Percentiles rank a stretch among this genome's conserved stretches.
Evolutionary conservation across 106 monocot species (phyloP).

Genomic region (Acorus calamus): DNA sequence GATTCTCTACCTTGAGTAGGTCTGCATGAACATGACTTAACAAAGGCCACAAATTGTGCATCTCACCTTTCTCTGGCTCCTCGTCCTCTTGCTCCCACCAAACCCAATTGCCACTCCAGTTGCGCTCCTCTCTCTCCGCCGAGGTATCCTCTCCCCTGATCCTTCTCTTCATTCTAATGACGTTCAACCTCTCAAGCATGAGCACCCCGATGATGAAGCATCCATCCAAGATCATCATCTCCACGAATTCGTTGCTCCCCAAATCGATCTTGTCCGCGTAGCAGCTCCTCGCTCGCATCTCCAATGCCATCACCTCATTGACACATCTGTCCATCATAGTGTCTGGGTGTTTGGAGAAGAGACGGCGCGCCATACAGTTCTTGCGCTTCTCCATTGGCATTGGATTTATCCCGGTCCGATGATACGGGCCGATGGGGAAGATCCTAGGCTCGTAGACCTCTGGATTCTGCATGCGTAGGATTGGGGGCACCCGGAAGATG

Average conservation of each 20-base stretch:
- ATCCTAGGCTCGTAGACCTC: conserved; percentile 1
- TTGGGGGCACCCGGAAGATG: conserved; percentile 7
- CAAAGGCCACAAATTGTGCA: neutral
- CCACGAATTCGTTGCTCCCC: neutral
- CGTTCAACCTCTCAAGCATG: neutral
- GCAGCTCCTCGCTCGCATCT: neutral
- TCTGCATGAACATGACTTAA: neutral
- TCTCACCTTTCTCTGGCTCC: neutral
- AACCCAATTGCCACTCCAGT: no score
- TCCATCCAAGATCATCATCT: conserved; percentile 25
- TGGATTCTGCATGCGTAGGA: neutral
- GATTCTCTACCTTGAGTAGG: neutral
- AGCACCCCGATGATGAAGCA: conserved; percentile 18
- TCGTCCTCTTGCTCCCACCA: no score
- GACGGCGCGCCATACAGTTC: neutral
- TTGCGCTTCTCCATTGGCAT: conserved; percentile 7
- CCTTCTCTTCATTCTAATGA: no score
- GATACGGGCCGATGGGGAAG: conserved; percentile 21
- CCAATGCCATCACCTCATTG: neutral
- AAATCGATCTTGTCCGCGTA: conserved; percentile 8
- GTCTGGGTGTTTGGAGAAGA: neutral
- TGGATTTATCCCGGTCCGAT: neutral
- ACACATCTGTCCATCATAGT: neutral
- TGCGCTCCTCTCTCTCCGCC: no score
- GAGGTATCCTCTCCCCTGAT: no score